These are phyloP conservation scores for Sclerotinia glacialis DNA, from an alignment of 2,329 filamentous ascomycete species.

Conservation along the genomic window DNA sequence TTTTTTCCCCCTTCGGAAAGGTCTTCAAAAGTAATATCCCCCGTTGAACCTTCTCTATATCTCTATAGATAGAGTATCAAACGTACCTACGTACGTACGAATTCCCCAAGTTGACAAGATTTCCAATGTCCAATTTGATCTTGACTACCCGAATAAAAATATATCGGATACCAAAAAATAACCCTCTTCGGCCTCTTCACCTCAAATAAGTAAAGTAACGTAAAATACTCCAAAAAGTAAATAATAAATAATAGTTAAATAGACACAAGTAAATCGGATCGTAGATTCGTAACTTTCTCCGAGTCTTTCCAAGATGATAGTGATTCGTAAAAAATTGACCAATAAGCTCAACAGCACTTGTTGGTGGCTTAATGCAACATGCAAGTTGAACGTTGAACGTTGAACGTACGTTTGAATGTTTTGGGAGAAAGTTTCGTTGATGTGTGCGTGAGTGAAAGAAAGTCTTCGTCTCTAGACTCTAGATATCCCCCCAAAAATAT, in stretches of 20 bases:
- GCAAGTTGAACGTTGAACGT: slow-evolving; percentile 14
- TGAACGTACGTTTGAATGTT: not conserved
- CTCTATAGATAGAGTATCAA: not conserved
- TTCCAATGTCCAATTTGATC: not conserved
- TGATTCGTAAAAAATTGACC: not conserved
- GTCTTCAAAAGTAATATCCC: not conserved
- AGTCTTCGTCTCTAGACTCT: not conserved
- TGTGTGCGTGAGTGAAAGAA: not conserved
- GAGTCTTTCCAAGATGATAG: not conserved
- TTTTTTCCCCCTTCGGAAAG: not conserved
- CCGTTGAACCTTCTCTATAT: not conserved
- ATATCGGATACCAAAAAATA: slow-evolving; percentile 2
- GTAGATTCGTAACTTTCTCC: not conserved
- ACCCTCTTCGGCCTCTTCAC: not conserved
- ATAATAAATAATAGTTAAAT: not conserved
- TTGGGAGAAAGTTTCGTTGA: slow-evolving; percentile 14
- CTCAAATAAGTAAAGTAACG: not conserved
- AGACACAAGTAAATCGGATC: not conserved
- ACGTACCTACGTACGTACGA: not conserved
- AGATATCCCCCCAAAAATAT: not conserved
- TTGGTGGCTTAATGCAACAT: slow-evolving; percentile 18
- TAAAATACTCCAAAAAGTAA: not conserved
- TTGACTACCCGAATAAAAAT: slow-evolving; percentile 1
- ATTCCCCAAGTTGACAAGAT: not conserved
- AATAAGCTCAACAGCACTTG: slow-evolving; percentile 23